phyloP scores from a whole-genome alignment of 495 filamentous ascomycete genomes.

The Aspergillus bertholletiae region DNA sequence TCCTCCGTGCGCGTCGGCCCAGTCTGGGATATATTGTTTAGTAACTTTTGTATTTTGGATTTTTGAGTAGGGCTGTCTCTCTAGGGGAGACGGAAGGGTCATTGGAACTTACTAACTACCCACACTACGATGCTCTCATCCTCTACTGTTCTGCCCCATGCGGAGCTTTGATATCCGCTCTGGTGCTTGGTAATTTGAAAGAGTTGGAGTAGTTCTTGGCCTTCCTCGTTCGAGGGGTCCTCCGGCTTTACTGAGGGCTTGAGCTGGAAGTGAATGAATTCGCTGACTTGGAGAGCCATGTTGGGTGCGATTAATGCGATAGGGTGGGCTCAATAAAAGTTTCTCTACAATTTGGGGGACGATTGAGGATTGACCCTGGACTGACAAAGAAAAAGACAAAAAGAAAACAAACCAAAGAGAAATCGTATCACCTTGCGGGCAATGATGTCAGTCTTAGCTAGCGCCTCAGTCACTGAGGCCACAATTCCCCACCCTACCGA shows the following conservation, averaged over 20 bases:
- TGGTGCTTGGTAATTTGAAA: constrained; percentile 30
- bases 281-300: constrained; percentile 17
- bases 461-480: not conserved
- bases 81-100: not conserved
- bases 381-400: too few relatives aligned
- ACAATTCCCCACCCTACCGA: too few relatives aligned
- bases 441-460: not conserved
- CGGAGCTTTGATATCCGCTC: constrained; percentile 34
- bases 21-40: too few relatives aligned
- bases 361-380: too few relatives aligned
- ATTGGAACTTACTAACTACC: constrained; percentile 31
- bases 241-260: constrained; percentile 40
- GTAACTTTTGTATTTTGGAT: too few relatives aligned
- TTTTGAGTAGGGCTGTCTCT: too few relatives aligned
- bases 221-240: constrained; percentile 32
- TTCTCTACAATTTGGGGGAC: too few relatives aligned
- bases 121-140: constrained; percentile 36
- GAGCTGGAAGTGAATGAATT: constrained; percentile 40
- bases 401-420: too few relatives aligned
- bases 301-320: too few relatives aligned
- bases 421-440: not conserved
- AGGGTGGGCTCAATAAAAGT: too few relatives aligned
- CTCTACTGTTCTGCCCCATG: constrained; percentile 38
- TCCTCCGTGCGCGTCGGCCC: constrained; percentile 33
- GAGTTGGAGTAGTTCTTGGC: constrained; percentile 23